Evolutionary conservation across 345 rosid genomes (phyloP), one percentile per base, ranked within the genome.

Genomic region (Pistacia vera): DNA sequence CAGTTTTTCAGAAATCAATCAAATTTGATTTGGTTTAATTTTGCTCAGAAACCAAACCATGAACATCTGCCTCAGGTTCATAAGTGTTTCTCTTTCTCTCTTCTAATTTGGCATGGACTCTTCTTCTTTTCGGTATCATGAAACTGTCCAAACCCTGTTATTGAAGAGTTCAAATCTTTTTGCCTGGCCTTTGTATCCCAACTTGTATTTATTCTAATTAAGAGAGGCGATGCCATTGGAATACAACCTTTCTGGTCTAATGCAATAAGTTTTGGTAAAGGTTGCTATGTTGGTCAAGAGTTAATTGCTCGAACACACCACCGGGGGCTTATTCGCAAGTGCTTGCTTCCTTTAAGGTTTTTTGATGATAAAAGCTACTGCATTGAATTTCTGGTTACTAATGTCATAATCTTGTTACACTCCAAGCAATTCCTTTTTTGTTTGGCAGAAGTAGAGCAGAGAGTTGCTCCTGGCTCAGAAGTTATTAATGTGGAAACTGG

Each of bases 251-350:
- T 88, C 77, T 46, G 99, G 91, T 81, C 88, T 93, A 49, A 94
- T 67, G 98, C 97, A 1, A 91, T 96, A 81, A 96, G 94, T 79
- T 96, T 96, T 78, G 94, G 92, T 75, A 93, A 96, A 85, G 98
- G 99, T 35, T 96, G 99, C 79, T 93, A 91, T 41, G 95, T 93
- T 25, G 98, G 99, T 56, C 98, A 96, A 84, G 99, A 96, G 84
- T 90, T 96, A 60, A 85, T 96, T 63, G 97, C 99, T 57, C 95
- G 98, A 63, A 96, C 98, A 0, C 98, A 93, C 67, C 97, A 92
- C 60, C 78, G 97, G 60, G 97, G 98, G 28, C 92, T 92, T 30
- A 89, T 94, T 73, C 91, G 95, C 30, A 96, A 94, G 77, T 95
- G 97, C 2, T 72, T 93, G 80, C 82, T 94, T 76, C 97, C 98